Conservation (phyloP, 768 basidiomycete genomes). For the Mycena rebaudengoi region DNA sequence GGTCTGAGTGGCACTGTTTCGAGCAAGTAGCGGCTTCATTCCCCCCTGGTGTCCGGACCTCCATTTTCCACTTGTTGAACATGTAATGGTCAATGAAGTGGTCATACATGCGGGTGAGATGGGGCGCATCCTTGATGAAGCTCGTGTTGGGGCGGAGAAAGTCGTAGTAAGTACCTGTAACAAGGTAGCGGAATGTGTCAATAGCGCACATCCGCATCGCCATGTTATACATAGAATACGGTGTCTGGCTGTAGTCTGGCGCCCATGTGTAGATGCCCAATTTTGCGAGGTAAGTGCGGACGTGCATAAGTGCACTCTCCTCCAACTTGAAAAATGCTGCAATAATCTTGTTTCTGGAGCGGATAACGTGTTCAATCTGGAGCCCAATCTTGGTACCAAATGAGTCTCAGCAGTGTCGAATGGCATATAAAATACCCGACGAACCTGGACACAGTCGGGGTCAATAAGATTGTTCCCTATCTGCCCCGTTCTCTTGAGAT, state of each 20-base stretch:
- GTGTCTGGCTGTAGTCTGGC: slow-evolving; percentile 3
- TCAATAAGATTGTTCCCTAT: neutral
- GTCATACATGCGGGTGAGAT: neutral
- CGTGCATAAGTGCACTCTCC: slow-evolving; percentile 2
- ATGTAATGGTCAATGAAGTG: slow-evolving; percentile 15
- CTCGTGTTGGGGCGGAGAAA: neutral
- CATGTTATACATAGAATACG: slow-evolving; percentile 16
- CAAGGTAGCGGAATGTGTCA: neutral
- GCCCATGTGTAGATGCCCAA: slow-evolving; percentile 14
- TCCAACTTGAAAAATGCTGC: slow-evolving; percentile 7
- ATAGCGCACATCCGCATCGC: slow-evolving; percentile 16
- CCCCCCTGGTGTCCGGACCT: neutral
- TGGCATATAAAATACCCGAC: neutral
- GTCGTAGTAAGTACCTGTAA: no score
- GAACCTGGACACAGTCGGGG: neutral
- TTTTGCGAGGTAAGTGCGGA: slow-evolving; percentile 9
- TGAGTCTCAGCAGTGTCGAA: neutral
- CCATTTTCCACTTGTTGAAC: neutral
- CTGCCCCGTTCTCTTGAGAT: neutral
- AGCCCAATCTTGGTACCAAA: neutral
- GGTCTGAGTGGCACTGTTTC: neutral
- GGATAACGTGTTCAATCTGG: neutral
- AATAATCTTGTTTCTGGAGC: neutral
- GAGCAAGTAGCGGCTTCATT: neutral
- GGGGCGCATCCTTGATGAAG: neutral